Conservation (phyloP, 306 rosid species). For the Dryas octopetala region DNA sequence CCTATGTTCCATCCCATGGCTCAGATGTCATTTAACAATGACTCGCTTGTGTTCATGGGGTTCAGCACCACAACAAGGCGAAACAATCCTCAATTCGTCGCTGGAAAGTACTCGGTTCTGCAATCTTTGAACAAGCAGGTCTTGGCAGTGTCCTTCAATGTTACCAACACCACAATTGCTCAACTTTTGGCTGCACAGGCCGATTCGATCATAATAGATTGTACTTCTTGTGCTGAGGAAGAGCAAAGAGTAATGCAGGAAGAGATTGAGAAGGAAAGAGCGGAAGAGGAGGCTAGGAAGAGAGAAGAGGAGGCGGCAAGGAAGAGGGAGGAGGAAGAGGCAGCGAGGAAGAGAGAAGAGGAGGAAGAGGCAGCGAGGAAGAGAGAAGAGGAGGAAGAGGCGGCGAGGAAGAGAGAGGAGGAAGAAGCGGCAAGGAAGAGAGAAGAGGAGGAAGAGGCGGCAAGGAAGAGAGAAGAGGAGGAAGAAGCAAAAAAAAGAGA, state of each 20-base stretch:
- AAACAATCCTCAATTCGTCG: conserved; percentile 66
- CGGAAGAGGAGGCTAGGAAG: conserved; percentile 27
- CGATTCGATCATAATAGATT: conserved; percentile 60
- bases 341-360: background rate
- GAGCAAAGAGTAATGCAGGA: conserved; percentile 61
- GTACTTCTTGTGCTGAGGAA: conserved; percentile 82
- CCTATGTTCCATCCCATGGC: conserved; percentile 87
- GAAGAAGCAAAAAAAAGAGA: background rate
- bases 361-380: conserved; percentile 12
- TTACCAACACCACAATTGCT: conserved; percentile 41
- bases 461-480: background rate
- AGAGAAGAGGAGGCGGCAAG: conserved; percentile 18
- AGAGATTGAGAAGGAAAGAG: conserved; percentile 34
- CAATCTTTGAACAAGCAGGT: conserved; percentile 43
- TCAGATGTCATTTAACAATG: conserved; percentile 73
- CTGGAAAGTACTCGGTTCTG: conserved; percentile 64
- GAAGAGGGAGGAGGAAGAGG: background rate
- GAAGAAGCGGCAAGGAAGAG: background rate
- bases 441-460: background rate
- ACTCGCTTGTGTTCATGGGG: conserved; percentile 71
- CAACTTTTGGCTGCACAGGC: conserved; percentile 42
- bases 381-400: too few relatives aligned
- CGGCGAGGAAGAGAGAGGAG: background rate
- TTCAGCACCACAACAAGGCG: conserved; percentile 56
- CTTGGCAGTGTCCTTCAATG: conserved; percentile 67